Evolutionary conservation across 2,329 filamentous ascomycete genomes (phyloP).

Genomic region (Cercospora sojina): DNA sequence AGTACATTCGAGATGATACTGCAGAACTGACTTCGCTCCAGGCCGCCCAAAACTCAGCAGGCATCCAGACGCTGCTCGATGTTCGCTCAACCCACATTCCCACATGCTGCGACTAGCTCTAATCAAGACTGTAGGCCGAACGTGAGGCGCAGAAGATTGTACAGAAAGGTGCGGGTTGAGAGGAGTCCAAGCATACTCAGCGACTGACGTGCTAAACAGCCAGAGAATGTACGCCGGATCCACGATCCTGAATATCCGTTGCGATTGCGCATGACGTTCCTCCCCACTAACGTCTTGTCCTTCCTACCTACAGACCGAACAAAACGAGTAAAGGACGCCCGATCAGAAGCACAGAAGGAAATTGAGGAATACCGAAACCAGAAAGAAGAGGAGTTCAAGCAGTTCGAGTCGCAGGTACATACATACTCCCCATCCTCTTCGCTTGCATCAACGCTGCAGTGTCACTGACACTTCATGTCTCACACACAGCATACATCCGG

Average conservation of each 20-base stretch:
- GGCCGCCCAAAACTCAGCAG: conserved; percentile 97
- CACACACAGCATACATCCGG: conserved; percentile 76
- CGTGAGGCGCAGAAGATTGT: conserved; percentile 99
- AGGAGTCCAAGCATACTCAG: conserved; percentile 18
- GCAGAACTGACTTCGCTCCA: conserved; percentile 43
- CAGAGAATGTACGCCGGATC: conserved; percentile 70
- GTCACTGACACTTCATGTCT: not conserved
- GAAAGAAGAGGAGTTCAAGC: conserved; percentile 94
- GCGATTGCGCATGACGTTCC: conserved; percentile 7
- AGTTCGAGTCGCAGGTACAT: conserved; percentile 76
- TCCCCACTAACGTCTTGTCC: conserved; percentile 25
- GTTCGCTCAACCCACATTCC: conserved; percentile 55
- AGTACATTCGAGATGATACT: not conserved
- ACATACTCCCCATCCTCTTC: not conserved
- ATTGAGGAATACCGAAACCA: conserved; percentile 86
- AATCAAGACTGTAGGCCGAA: conserved; percentile 69
- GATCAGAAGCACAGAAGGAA: conserved; percentile 95
- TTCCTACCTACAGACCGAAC: conserved; percentile 69
- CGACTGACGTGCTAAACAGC: conserved; percentile 61
- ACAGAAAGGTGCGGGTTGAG: conserved; percentile 73
- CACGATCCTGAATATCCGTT: conserved; percentile 2
- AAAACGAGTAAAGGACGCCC: conserved; percentile 94
- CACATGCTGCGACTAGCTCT: conserved; percentile 35
- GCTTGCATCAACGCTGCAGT: too few species aligned
- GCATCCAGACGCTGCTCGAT: conserved; percentile 98